phyloP scores from a whole-genome alignment of 768 basidiomycete genomes.

The Clitopilus hobsonii region DNA sequence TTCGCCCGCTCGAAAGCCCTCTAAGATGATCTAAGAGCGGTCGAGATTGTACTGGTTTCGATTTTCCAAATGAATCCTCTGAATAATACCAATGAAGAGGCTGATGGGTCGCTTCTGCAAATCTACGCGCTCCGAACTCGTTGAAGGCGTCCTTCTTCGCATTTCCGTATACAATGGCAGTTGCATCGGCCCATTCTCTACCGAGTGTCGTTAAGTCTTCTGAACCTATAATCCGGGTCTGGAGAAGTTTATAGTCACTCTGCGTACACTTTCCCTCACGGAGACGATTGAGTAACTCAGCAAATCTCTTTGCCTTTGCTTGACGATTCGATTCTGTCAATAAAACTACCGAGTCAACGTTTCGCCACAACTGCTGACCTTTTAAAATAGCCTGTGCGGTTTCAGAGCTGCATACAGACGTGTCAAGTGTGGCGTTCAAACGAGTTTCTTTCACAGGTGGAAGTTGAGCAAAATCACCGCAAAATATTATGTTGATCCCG shows the following conservation, averaged over 20 bases:
- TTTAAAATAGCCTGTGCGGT: conserved; percentile 14
- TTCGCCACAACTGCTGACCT: conserved; percentile 30
- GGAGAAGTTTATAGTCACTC: conserved; percentile 18
- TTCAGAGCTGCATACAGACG: neutral
- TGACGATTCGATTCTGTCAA: conserved; percentile 22
- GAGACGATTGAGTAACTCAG: conserved; percentile 16
- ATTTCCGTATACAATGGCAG: conserved; percentile 32
- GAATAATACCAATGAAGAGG: conserved; percentile 25
- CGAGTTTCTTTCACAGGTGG: conserved; percentile 26
- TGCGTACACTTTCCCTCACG: conserved; percentile 19
- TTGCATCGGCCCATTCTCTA: conserved; percentile 21
- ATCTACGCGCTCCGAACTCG: conserved; percentile 14
- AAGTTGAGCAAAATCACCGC: conserved; percentile 38
- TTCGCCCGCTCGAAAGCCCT: conserved; percentile 18
- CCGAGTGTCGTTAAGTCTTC: neutral
- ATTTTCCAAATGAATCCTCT: conserved; percentile 13
- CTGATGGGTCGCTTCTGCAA: conserved; percentile 14
- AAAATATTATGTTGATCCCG: conserved; percentile 35
- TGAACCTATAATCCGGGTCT: conserved; percentile 4
- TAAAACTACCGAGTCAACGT: conserved; percentile 21
- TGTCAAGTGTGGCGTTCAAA: conserved; percentile 16
- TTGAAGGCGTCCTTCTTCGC: conserved; percentile 32
- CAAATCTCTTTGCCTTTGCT: conserved; percentile 18
- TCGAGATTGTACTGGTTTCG: conserved; percentile 6
- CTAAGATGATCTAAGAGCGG: conserved; percentile 6